A percentile compares a stretch with the other conserved stretches of the same genome.
phyloP scores from a whole-genome alignment of 192 early-diverging fungal species.

The Ambispora gerdemannii region DNA sequence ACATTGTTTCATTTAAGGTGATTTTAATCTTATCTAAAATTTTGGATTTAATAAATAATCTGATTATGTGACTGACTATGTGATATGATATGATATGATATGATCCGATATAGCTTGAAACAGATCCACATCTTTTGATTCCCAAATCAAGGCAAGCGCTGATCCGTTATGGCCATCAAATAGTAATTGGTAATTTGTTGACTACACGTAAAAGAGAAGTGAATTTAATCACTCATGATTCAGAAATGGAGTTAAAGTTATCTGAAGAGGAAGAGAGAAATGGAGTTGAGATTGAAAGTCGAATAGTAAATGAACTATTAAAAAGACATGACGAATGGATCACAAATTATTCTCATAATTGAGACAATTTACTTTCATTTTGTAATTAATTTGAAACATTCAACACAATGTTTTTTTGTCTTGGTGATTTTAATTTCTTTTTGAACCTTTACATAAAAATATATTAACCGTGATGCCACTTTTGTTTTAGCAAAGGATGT shows the following conservation, averaged over 20 bases:
- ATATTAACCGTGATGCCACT: no score
- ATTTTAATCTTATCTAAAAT: no score
- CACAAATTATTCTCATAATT: no score
- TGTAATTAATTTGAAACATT: no score
- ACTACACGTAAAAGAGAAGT: conserved; percentile 85
- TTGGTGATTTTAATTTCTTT: no score
- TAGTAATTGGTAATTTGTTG: conserved; percentile 95
- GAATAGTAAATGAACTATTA: conserved; percentile 71
- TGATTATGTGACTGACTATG: neutral
- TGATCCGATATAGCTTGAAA: conserved; percentile 67
- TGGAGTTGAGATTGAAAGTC: conserved; percentile 80
- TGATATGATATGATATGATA: neutral
- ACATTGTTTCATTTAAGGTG: conserved; percentile 97
- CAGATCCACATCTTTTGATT: conserved; percentile 77
- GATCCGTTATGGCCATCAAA: conserved; percentile 88
- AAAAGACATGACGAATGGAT: conserved; percentile 69
- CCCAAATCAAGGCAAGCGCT: conserved; percentile 78
- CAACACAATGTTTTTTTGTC: no score
- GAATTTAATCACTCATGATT: conserved; percentile 54
- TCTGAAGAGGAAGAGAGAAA: conserved; percentile 49
- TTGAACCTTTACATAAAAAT: no score
- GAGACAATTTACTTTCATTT: no score
- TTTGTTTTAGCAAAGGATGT: no score
- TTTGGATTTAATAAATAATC: neutral
- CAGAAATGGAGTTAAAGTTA: conserved; percentile 49